These are phyloP conservation scores for Alternaria dauci DNA, from an alignment of 2,329 filamentous ascomycete species.

Conservation along the genomic window DNA sequence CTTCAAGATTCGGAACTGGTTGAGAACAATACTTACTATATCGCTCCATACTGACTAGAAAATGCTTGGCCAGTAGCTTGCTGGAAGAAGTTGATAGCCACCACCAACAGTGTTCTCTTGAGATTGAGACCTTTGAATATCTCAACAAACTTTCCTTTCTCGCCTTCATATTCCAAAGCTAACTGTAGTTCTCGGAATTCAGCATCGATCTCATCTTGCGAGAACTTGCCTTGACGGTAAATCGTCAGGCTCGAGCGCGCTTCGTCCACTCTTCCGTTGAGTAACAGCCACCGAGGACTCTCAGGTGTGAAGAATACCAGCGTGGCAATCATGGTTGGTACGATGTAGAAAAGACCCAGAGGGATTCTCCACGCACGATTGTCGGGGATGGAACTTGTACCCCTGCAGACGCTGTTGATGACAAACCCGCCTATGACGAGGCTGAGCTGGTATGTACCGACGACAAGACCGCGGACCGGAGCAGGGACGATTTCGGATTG, in stretches of 20 bases:
- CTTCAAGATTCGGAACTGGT: no score
- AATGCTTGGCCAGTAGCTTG: background rate
- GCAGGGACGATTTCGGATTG: no score
- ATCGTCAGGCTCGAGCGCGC: conserved; percentile 35
- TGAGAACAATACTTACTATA: background rate
- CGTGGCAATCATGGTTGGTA: conserved; percentile 8
- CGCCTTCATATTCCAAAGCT: background rate
- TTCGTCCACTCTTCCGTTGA: conserved; percentile 51
- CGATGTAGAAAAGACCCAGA: conserved; percentile 11
- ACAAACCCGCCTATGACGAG: conserved; percentile 12
- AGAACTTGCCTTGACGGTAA: conserved; percentile 11
- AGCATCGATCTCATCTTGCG: conserved; percentile 2
- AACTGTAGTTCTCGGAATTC: background rate
- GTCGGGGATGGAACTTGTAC: conserved; percentile 7
- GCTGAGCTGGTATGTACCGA: conserved; percentile 14
- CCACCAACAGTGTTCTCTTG: background rate
- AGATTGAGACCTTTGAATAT: background rate
- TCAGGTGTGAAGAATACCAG: conserved; percentile 41
- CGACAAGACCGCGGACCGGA: background rate
- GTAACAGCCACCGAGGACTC: conserved; percentile 26
- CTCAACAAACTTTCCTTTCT: background rate
- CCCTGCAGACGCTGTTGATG: conserved; percentile 5
- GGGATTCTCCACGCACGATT: conserved; percentile 15
- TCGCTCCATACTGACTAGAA: background rate
- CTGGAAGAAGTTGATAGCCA: background rate